Percentiles rank a stretch among this genome's conserved stretches.
These are phyloP conservation scores for Colletotrichum sp. DNA, from an alignment of 2,329 filamentous ascomycete species.

Conservation along the genomic window DNA sequence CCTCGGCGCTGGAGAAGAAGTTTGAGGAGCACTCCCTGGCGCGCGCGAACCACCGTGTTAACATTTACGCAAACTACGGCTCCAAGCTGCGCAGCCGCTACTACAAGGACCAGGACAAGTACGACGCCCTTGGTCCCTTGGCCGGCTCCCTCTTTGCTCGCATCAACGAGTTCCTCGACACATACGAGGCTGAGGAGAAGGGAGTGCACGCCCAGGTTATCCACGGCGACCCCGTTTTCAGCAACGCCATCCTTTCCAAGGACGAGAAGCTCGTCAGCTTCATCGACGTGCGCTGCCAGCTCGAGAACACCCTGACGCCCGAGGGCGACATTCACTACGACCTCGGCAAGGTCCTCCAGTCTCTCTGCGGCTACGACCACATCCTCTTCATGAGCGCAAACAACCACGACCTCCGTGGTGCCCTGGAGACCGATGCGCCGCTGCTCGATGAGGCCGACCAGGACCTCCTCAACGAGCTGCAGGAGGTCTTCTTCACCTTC, in stretches of 20 bases:
- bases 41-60: conserved; percentile 25
- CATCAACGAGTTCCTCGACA: conserved; percentile 31
- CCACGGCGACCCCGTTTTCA: conserved; percentile 35
- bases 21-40: conserved; percentile 26
- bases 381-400: conserved; percentile 29
- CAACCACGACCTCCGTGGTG: conserved; percentile 20
- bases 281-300: conserved; percentile 34
- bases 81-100: conserved; percentile 28
- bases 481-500: conserved; percentile 30
- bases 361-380: conserved; percentile 34
- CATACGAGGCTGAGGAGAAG: conserved; percentile 32
- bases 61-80: conserved; percentile 31
- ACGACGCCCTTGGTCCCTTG: conserved; percentile 28
- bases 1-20: conserved; percentile 25
- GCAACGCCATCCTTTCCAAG: conserved; percentile 31
- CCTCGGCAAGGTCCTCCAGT: conserved; percentile 34
- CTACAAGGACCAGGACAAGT: conserved; percentile 23
- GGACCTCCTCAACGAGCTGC: conserved; percentile 27
- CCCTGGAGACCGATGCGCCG: conserved; percentile 19
- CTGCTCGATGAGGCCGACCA: conserved; percentile 29
- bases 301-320: conserved; percentile 28
- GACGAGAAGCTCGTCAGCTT: conserved; percentile 31
- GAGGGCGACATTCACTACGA: conserved; percentile 35
- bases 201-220: conserved; percentile 29
- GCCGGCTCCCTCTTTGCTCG: conserved; percentile 27